A percentile compares a stretch with the other conserved stretches of the same genome.
phyloP scores from a whole-genome alignment of 2,329 filamentous ascomycete species.

The Fusarium kyushuense region DNA sequence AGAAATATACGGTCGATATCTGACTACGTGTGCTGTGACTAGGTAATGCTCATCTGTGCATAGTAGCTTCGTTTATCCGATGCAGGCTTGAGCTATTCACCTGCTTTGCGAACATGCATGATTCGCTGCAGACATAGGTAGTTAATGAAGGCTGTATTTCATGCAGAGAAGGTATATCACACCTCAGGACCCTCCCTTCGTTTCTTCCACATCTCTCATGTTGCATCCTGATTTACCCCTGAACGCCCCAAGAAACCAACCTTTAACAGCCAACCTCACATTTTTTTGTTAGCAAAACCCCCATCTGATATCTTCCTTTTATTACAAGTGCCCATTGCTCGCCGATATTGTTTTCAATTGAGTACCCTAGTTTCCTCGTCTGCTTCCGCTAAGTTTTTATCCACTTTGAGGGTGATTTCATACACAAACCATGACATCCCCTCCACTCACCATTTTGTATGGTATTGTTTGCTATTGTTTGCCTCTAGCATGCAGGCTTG shows the following conservation, averaged over 20 bases:
- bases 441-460: background rate
- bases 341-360: background rate
- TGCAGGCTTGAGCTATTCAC: no score
- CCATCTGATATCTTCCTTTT: background rate
- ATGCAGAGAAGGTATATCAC: background rate
- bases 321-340: background rate
- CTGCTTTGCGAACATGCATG: background rate
- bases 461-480: slow-evolving; percentile 3
- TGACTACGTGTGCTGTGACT: background rate
- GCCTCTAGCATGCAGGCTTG: background rate
- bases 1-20: slow-evolving; percentile 44
- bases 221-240: background rate
- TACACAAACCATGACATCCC: background rate
- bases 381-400: background rate
- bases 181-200: no score
- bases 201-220: background rate
- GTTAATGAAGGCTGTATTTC: background rate
- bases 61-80: background rate
- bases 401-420: background rate
- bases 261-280: background rate
- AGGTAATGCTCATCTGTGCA: background rate
- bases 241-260: background rate
- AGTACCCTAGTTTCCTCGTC: background rate
- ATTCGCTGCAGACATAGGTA: background rate
- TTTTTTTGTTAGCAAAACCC: background rate